Conservation (phyloP, 139 green algal species). For the Picochlorum sp. region DNA sequence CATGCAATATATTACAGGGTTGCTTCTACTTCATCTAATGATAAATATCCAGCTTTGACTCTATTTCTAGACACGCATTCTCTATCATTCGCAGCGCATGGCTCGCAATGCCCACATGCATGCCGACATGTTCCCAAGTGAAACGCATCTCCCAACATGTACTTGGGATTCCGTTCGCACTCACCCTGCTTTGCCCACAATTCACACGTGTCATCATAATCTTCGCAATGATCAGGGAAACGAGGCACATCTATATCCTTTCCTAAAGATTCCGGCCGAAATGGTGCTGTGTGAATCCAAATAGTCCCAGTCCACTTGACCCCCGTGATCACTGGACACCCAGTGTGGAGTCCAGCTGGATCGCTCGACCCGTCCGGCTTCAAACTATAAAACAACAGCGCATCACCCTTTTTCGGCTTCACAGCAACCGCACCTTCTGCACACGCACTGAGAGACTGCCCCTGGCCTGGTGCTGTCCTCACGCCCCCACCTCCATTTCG, state of each 20-base stretch:
- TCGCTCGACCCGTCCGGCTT: conserved; percentile 28
- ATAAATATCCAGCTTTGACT: conserved; percentile 20
- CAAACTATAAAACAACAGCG: conserved; percentile 43
- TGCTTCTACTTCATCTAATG: conserved; percentile 14
- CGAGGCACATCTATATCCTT: neutral
- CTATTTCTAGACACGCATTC: conserved; percentile 18
- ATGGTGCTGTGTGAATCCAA: conserved; percentile 55
- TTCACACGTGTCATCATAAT: conserved; percentile 10
- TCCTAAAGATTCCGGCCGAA: conserved; percentile 22
- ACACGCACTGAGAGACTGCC: neutral
- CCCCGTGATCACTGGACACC: conserved; percentile 50
- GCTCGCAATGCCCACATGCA: conserved; percentile 1
- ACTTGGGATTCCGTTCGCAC: conserved; percentile 27
- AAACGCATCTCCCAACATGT: conserved; percentile 16
- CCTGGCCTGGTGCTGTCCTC: neutral
- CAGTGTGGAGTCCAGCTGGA: conserved; percentile 28
- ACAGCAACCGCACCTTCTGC: conserved; percentile 36
- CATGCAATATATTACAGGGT: neutral
- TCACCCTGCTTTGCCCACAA: conserved; percentile 27
- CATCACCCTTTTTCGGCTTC: conserved; percentile 37
- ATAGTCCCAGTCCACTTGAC: conserved; percentile 68
- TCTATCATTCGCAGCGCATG: neutral
- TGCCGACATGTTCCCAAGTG: conserved; percentile 16
- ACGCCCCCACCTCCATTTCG: neutral
- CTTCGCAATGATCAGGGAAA: conserved; percentile 22